A percentile compares a stretch with the other conserved stretches of the same genome.
phyloP scores from a whole-genome alignment of 2,329 filamentous ascomycete genomes.

The Penicillium sp. region DNA sequence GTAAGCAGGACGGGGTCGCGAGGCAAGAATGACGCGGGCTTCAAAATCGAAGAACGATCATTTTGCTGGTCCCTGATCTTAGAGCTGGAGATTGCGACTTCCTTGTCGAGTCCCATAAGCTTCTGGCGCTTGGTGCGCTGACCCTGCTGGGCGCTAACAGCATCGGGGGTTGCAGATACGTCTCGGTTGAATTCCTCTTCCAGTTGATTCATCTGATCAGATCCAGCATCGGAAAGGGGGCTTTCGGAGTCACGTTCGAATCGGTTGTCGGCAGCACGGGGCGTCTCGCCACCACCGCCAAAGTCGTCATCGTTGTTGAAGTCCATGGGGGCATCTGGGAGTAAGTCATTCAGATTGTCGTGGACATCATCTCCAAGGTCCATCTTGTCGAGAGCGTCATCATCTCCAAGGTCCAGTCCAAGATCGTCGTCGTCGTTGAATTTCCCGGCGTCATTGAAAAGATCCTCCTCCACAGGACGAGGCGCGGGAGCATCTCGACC shows the following conservation, averaged over 20 bases:
- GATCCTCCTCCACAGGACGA: constrained; percentile 57
- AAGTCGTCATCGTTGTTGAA: constrained; percentile 56
- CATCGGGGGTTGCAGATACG: constrained; percentile 44
- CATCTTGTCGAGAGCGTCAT: constrained; percentile 44
- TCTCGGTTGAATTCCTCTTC: constrained; percentile 36
- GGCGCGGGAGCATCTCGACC: constrained; percentile 79
- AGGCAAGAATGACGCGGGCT: constrained; percentile 77
- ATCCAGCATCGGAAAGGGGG: constrained; percentile 68
- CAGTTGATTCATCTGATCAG: constrained; percentile 60
- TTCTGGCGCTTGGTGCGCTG: constrained; percentile 78
- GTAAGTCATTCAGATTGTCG: constrained; percentile 60
- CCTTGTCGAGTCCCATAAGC: constrained; percentile 75
- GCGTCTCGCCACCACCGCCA: constrained; percentile 54
- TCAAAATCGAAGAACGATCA: constrained; percentile 83
- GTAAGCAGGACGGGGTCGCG: constrained; percentile 83
- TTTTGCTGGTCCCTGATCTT: constrained; percentile 85
- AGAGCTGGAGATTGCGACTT: constrained; percentile 72
- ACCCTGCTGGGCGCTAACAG: constrained; percentile 60
- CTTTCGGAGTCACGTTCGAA: constrained; percentile 68
- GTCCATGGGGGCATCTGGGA: constrained; percentile 56
- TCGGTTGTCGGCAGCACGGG: constrained; percentile 46
- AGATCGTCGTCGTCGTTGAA: constrained; percentile 57
- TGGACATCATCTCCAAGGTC: constrained; percentile 39
- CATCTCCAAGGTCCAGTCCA: constrained; percentile 48
- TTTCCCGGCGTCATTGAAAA: constrained; percentile 64